Conservation (phyloP, 768 basidiomycete genomes). For the Strobilomyces confusus region DNA sequence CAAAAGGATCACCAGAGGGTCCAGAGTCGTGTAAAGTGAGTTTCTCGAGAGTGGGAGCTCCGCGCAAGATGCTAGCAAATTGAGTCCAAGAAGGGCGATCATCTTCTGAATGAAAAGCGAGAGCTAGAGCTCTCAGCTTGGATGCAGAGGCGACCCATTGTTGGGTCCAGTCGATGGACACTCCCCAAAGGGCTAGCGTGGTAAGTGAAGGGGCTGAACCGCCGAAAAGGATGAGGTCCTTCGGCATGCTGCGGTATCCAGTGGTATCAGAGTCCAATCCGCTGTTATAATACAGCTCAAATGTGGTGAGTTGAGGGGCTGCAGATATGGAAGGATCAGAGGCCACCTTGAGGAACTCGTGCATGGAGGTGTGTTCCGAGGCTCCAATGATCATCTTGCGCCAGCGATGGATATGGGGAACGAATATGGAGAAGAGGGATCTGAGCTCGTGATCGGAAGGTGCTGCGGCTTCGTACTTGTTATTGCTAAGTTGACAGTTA, state of each 20-base stretch:
- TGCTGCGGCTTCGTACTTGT: not conserved
- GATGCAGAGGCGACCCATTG: slow-evolving; percentile 28
- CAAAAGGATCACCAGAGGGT: slow-evolving; percentile 40
- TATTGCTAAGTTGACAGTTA: not conserved
- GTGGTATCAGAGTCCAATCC: not conserved
- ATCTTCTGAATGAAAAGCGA: slow-evolving; percentile 59
- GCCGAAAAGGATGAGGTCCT: slow-evolving; percentile 48
- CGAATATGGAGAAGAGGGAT: slow-evolving; percentile 35
- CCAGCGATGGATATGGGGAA: slow-evolving; percentile 45
- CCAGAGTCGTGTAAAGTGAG: slow-evolving; percentile 58
- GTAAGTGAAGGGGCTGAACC: slow-evolving; percentile 49
- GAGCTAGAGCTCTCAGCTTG: slow-evolving; percentile 46
- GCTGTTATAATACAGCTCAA: slow-evolving; percentile 47
- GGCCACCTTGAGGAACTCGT: slow-evolving; percentile 39
- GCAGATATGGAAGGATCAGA: slow-evolving; percentile 31
- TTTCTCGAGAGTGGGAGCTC: slow-evolving; percentile 49
- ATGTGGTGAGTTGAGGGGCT: slow-evolving; percentile 51
- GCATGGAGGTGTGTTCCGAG: slow-evolving; percentile 44
- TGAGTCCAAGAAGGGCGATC: slow-evolving; percentile 57
- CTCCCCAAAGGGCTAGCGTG: slow-evolving; percentile 56
- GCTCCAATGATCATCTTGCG: slow-evolving; percentile 45
- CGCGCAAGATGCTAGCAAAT: slow-evolving; percentile 48
- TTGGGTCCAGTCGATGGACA: slow-evolving; percentile 64
- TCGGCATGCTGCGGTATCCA: slow-evolving; percentile 26
- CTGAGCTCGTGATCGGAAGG: slow-evolving; percentile 21